phyloP scores from a whole-genome alignment of 2,329 filamentous ascomycete genomes.

The Dactylellina sp. region DNA sequence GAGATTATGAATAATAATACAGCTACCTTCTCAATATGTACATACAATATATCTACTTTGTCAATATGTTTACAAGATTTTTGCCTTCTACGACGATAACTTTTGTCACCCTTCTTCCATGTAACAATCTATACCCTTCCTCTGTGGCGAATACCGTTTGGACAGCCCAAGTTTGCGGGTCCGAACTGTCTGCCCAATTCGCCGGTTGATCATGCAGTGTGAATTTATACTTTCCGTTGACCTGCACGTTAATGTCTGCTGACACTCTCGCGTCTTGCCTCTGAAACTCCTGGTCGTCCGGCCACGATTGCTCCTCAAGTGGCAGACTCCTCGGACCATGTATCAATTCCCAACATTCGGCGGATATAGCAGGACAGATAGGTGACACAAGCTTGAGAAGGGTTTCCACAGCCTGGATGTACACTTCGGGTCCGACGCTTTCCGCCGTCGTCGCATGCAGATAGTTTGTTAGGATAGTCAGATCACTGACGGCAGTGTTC shows the following conservation, averaged over 20 bases:
- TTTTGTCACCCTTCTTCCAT: slow-evolving; percentile 70
- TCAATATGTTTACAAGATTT: slow-evolving; percentile 79
- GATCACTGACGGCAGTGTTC: slow-evolving; percentile 84
- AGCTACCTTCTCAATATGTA: slow-evolving; percentile 20
- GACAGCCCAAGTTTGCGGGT: slow-evolving; percentile 72
- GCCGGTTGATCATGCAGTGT: slow-evolving; percentile 71
- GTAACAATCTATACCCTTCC: slow-evolving; percentile 71
- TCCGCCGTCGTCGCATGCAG: slow-evolving; percentile 67
- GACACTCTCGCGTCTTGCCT: slow-evolving; percentile 64
- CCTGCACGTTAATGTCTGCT: slow-evolving; percentile 74
- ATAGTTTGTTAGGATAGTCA: slow-evolving; percentile 83
- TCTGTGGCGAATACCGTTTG: slow-evolving; percentile 72
- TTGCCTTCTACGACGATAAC: slow-evolving; percentile 76
- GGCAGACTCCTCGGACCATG: slow-evolving; percentile 64
- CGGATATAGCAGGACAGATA: slow-evolving; percentile 81
- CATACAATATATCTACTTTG: slow-evolving; percentile 61
- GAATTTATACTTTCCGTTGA: slow-evolving; percentile 82
- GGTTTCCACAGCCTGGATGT: slow-evolving; percentile 67
- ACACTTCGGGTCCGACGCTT: slow-evolving; percentile 62
- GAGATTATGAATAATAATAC: slow-evolving; percentile 14
- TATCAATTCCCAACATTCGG: slow-evolving; percentile 80
- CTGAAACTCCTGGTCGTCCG: slow-evolving; percentile 68
- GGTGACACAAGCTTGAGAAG: slow-evolving; percentile 81
- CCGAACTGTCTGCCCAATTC: slow-evolving; percentile 64
- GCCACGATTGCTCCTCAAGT: slow-evolving; percentile 69